These are phyloP conservation scores for Boletus patriciae DNA, from an alignment of 768 basidiomycete species.

Conservation along the genomic window DNA sequence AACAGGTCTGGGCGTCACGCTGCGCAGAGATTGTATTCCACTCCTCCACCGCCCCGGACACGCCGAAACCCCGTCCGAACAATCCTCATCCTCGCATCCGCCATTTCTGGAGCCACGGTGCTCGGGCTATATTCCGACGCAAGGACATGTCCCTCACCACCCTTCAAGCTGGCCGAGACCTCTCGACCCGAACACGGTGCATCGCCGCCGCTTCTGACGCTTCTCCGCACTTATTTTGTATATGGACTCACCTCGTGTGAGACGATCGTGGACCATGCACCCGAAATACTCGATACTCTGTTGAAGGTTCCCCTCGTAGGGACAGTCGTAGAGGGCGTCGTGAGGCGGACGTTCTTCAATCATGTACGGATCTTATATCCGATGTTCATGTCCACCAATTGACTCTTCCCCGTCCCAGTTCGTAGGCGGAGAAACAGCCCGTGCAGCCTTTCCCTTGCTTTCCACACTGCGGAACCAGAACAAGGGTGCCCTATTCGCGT, in stretches of 20 bases:
- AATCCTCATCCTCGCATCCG: constrained; percentile 16
- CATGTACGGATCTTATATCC: constrained; percentile 49
- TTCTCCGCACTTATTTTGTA: constrained; percentile 76
- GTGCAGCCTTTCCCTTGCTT: constrained; percentile 65
- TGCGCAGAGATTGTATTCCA: constrained; percentile 9
- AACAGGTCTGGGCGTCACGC: neutral
- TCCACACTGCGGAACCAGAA: constrained; percentile 59
- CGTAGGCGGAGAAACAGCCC: constrained; percentile 83
- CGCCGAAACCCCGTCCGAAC: constrained; percentile 13
- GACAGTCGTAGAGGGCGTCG: constrained; percentile 62
- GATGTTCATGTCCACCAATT: neutral
- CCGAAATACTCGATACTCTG: constrained; percentile 56
- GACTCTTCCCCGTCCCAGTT: constrained; percentile 49
- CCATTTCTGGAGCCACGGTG: constrained; percentile 18
- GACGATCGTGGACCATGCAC: constrained; percentile 71
- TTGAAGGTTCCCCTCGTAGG: constrained; percentile 53
- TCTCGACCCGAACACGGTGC: neutral
- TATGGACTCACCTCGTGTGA: constrained; percentile 82
- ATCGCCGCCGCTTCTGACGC: constrained; percentile 34
- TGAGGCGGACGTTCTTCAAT: constrained; percentile 81
- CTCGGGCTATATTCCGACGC: constrained; percentile 28
- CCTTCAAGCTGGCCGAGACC: constrained; percentile 11
- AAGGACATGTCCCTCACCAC: constrained; percentile 24
- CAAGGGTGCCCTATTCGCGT: constrained; percentile 76
- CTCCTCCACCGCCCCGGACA: neutral